Conservation (phyloP, 371 early-diverging fungal genomes). For the Dichotomocladium elegans region DNA sequence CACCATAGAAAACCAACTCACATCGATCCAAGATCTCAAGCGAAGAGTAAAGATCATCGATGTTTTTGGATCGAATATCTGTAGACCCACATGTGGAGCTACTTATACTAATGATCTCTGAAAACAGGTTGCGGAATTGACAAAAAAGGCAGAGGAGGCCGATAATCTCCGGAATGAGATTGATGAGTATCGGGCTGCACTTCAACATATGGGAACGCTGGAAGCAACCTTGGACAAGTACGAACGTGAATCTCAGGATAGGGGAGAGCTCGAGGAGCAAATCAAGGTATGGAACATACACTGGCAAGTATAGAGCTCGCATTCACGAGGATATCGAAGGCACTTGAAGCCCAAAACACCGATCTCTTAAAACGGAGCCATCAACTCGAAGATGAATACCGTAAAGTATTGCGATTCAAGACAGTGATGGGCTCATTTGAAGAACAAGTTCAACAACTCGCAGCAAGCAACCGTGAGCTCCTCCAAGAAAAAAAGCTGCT, state of each 20-base stretch:
- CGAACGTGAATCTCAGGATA: slow-evolving; percentile 88
- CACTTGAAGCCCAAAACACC: slow-evolving; percentile 78
- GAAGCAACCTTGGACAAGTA: slow-evolving; percentile 90
- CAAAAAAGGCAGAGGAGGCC: slow-evolving; percentile 68
- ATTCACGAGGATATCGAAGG: no score
- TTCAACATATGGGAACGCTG: slow-evolving; percentile 82
- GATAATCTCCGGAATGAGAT: slow-evolving; percentile 73
- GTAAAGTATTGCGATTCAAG: slow-evolving; percentile 73
- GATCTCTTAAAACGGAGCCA: slow-evolving; percentile 65
- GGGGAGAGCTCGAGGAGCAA: slow-evolving; percentile 72
- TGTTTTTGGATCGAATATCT: neutral
- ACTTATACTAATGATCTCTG: neutral
- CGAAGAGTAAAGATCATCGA: slow-evolving; percentile 51
- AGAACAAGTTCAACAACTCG: slow-evolving; percentile 73
- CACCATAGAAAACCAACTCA: slow-evolving; percentile 55
- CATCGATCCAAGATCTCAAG: slow-evolving; percentile 61
- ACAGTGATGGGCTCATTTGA: slow-evolving; percentile 82
- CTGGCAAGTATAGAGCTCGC: no score
- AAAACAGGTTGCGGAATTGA: slow-evolving; percentile 59
- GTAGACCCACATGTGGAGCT: neutral
- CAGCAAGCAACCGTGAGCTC: slow-evolving; percentile 61
- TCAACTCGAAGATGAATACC: slow-evolving; percentile 84
- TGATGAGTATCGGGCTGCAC: slow-evolving; percentile 82
- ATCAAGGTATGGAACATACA: slow-evolving; percentile 68
- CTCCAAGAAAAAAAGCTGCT: slow-evolving; percentile 62